Base-by-base conservation (phyloP, 352 stramenopile species). In the Globisporangium viniferum region DNA sequence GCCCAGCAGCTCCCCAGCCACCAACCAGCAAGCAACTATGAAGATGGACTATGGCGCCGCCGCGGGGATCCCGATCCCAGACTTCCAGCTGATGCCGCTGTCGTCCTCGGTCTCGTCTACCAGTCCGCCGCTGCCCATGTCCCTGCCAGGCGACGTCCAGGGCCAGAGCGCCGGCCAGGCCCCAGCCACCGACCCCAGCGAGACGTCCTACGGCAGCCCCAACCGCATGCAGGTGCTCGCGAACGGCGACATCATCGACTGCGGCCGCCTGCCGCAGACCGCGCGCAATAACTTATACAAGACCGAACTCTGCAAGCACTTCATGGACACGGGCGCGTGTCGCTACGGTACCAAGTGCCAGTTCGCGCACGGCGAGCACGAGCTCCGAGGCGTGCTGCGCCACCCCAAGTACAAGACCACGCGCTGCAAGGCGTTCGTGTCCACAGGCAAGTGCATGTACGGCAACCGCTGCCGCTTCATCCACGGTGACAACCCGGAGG, bases 361-460 rank as follows among this genome's bases (percentile, higher is more conserved):
- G 72, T 97, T 97, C 69, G 90, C 90, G 5, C 90, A 97, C 68
- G 90, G 90, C 18, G 73, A 90, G 49, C 84, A 93, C 0, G 90
- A 97, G 66, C 79, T 97, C 10, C 84, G 90, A 44, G 84, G 88
- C 20, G 86, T 97, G 24, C 75, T 95, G 60, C 88, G 89, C 51
- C 90, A 97, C 75, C 90, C 90, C 46, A 95, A 96, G 75, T 97
- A 97, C 86, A 97, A 97, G 80, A 97, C 90, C 15, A 94, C 88
- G 36, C 88, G 89, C 20, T 97, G 90, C 82, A 96, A 96, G 74
- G 88, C 86, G 44, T 97, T 92, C 69, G 54, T 93, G 66, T 82
- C 78, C 24, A 96, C 90, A 6, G 90, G 90, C 36, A 84, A 84
- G 58, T 97, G 90, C 74, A 90, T 91, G 77, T 97, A 97, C 71